These are phyloP conservation scores for Exophiala mesophila DNA, from an alignment of 2,329 filamentous ascomycete species.

Conservation along the genomic window DNA sequence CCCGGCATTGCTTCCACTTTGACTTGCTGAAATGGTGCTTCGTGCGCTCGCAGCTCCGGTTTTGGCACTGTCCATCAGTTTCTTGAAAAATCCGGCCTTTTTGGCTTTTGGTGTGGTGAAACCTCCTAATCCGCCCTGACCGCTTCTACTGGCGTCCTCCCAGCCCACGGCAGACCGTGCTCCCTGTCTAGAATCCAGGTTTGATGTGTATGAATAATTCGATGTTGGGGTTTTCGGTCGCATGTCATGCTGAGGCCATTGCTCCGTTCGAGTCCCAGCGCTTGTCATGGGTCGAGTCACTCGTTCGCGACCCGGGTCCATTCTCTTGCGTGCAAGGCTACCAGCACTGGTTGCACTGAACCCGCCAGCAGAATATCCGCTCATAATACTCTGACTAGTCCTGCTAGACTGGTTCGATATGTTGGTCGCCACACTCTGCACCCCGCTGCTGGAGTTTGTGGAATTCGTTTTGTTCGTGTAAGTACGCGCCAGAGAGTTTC, in stretches of 20 bases:
- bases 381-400: slow-evolving; percentile 87
- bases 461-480: slow-evolving; percentile 84
- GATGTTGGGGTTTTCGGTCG: slow-evolving; percentile 57
- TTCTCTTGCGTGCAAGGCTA: slow-evolving; percentile 71
- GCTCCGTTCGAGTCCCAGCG: slow-evolving; percentile 35
- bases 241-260: slow-evolving; percentile 29
- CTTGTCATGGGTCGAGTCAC: slow-evolving; percentile 43
- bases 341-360: slow-evolving; percentile 95
- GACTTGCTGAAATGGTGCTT: slow-evolving; percentile 71
- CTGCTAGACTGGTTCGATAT: slow-evolving; percentile 66
- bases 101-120: slow-evolving; percentile 69
- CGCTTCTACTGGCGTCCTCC: slow-evolving; percentile 40
- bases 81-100: slow-evolving; percentile 89
- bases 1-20: slow-evolving; percentile 39
- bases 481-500: slow-evolving; percentile 66
- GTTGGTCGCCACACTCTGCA: slow-evolving; percentile 62
- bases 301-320: slow-evolving; percentile 27
- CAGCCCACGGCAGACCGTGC: slow-evolving; percentile 63
- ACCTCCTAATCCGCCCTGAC: slow-evolving; percentile 67
- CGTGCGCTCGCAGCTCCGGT: slow-evolving; percentile 86
- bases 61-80: slow-evolving; percentile 89
- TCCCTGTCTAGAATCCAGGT: slow-evolving; percentile 60
- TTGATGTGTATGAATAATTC: slow-evolving; percentile 85
- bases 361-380: slow-evolving; percentile 79
- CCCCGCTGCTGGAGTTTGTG: slow-evolving; percentile 70